phyloP scores from a whole-genome alignment of 2,329 filamentous ascomycete genomes.

The Pseudogymnoascus sp. region DNA sequence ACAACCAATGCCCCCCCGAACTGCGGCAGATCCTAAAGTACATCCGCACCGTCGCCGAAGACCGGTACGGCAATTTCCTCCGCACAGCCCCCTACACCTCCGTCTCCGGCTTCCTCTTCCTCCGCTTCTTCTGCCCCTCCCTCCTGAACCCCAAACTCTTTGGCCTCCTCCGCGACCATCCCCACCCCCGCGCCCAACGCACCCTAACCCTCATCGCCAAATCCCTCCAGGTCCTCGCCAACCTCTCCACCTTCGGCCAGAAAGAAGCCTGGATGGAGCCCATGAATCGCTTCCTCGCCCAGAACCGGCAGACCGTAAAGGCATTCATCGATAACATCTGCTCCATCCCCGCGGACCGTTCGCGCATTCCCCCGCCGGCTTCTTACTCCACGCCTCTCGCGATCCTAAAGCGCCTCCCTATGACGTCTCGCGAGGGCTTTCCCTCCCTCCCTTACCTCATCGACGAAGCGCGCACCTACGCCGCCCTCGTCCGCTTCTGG shows the following conservation, averaged over 20 bases:
- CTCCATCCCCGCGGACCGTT: constrained; percentile 66
- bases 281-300: constrained; percentile 81
- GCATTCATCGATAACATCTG: constrained; percentile 83
- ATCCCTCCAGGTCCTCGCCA: constrained; percentile 81
- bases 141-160: constrained; percentile 93
- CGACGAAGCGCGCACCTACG: constrained; percentile 79
- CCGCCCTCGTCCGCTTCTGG: constrained; percentile 77
- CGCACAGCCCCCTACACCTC: constrained; percentile 87
- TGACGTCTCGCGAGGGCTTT: constrained; percentile 81
- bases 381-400: constrained; percentile 90
- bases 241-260: constrained; percentile 83
- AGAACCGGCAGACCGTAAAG: constrained; percentile 74
- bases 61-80: constrained; percentile 88
- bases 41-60: constrained; percentile 84
- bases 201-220: constrained; percentile 91
- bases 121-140: constrained; percentile 94
- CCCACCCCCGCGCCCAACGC: constrained; percentile 72
- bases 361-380: constrained; percentile 60
- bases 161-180: constrained; percentile 74
- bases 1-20: constrained; percentile 68
- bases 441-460: constrained; percentile 89
- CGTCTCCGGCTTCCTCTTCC: constrained; percentile 88
- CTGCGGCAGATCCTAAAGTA: constrained; percentile 82
- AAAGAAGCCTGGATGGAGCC: constrained; percentile 99
- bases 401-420: constrained; percentile 75